Evolutionary conservation across 441 rosid genomes (phyloP).

Genomic region (Gossypium trilobum): DNA sequence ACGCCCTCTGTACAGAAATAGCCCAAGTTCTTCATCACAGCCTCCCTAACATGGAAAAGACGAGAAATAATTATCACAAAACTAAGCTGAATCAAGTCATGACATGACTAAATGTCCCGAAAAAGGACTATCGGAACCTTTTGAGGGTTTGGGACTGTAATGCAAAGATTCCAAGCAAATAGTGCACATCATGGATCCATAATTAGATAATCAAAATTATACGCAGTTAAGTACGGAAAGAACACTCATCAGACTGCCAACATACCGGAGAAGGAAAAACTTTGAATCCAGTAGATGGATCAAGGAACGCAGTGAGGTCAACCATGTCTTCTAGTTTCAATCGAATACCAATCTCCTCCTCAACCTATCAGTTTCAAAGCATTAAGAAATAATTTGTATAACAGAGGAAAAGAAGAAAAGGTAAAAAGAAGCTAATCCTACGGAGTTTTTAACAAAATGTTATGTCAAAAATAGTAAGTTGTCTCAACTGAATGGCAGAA

Average conservation of each 20-base stretch:
- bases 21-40: constrained; percentile 66
- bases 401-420: not conserved
- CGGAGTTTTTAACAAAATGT: not conserved
- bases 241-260: constrained; percentile 6
- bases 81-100: not conserved
- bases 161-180: not conserved
- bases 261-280: constrained; percentile 74
- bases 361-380: constrained; percentile 40
- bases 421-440: not conserved
- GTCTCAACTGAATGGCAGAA: not conserved
- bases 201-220: not conserved
- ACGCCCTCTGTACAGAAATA: constrained; percentile 46
- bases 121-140: not conserved
- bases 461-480: not conserved
- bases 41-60: constrained; percentile 53
- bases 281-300: constrained; percentile 56
- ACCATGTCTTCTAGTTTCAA: constrained; percentile 64
- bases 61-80: not conserved
- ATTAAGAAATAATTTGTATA: not conserved
- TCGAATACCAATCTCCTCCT: constrained; percentile 77
- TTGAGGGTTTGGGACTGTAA: not conserved
- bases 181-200: not conserved
- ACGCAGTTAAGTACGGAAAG: not conserved
- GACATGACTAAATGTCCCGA: not conserved
- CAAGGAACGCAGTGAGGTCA: constrained; percentile 76